Evolutionary conservation across 768 basidiomycete genomes (phyloP).

Genomic region (Termitomyces sp.): DNA sequence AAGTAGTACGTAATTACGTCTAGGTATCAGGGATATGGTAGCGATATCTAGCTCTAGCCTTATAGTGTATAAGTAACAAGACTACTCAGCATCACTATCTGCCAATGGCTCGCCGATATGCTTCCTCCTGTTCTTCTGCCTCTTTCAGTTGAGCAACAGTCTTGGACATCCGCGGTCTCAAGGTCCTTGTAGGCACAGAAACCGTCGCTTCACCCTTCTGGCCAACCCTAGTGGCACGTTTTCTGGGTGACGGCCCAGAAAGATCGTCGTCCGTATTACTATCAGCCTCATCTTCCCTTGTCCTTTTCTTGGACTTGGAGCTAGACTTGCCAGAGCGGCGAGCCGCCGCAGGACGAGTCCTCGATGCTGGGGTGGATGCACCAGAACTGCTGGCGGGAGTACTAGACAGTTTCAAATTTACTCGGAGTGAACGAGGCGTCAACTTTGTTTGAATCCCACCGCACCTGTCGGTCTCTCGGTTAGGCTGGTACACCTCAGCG

Average conservation of each 20-base stretch:
- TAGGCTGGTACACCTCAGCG: conserved; percentile 2
- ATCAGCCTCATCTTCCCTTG: conserved; percentile 14
- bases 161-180: conserved; percentile 57
- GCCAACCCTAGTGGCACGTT: conserved; percentile 19
- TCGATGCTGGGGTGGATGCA: conserved; percentile 4
- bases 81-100: background rate
- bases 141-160: conserved; percentile 40
- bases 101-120: conserved; percentile 40
- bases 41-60: background rate
- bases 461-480: background rate
- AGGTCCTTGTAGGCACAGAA: conserved; percentile 36
- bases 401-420: conserved; percentile 4
- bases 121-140: conserved; percentile 46
- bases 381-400: conserved; percentile 3
- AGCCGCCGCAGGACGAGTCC: background rate
- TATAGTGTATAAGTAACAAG: background rate
- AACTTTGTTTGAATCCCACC: conserved; percentile 2
- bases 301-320: conserved; percentile 13
- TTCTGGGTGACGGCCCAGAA: conserved; percentile 24
- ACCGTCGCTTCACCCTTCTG: conserved; percentile 9
- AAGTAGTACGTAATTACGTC: background rate
- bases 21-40: background rate
- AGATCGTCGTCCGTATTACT: conserved; percentile 15
- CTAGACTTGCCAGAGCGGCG: conserved; percentile 6
- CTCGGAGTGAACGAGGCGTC: conserved; percentile 5